Evolutionary conservation across 139 green algal genomes (phyloP), one percentile per base, ranked within the genome.

Genomic region (Micractinium conductrix): DNA sequence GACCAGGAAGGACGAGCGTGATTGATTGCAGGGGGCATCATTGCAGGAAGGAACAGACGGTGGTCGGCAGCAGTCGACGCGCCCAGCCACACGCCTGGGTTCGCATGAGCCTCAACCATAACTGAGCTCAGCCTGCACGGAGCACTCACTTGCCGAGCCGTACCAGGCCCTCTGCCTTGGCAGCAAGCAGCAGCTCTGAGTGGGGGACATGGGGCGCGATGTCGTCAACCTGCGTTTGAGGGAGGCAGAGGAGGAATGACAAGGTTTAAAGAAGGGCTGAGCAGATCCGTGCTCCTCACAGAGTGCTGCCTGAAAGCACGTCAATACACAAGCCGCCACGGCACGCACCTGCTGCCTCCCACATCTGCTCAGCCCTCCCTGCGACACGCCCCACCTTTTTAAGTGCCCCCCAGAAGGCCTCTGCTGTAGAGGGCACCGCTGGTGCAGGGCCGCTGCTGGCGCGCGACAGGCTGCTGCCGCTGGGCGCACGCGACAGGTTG

Each of bases 201-300:
- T 87, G 83, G 6, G 83, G 83, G 35, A 81, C 50, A 33, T 84
- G 63, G 37, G 63, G 62, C 14, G 81, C 81, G 3, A 74, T 37
- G 30, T 75, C 81, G n/a, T 86, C 81, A 38, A 87, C 60, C 81
- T 86, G 68, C 30, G 21, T n/a, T n/a, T n/a, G 30, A 2, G 30
- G 7, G 22, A 71, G 3, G n/a, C 4, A 35, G 60, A 12, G 60
- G 60, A 37, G 60, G 24, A 22, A 21, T 21, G 53, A 16, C 2
- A 62, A n/a, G n/a, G n/a, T n/a, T n/a, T n/a, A n/a, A n/a, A n/a
- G n/a, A n/a, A n/a, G n/a, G n/a, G n/a, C n/a, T n/a, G n/a, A n/a
- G n/a, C n/a, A n/a, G n/a, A n/a, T n/a, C n/a, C n/a, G n/a, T n/a
- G n/a, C 10, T 58, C 12, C 48, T 58, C 10, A 14, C 53, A 62